Base-by-base conservation (phyloP, 106 monocot species). In the Alisma plantagoaquatica region DNA sequence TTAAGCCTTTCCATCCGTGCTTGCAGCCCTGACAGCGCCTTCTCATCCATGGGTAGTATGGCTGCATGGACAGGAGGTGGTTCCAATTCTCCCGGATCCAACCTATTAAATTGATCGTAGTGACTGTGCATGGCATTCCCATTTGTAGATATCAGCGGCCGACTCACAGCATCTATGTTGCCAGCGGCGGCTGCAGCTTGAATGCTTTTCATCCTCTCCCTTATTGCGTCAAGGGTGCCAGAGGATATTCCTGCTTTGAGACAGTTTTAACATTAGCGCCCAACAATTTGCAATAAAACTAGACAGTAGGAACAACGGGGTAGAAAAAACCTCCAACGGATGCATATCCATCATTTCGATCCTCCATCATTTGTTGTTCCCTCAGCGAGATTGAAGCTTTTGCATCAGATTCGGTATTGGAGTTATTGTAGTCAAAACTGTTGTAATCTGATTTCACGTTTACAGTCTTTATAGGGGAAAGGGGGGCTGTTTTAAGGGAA, bases 1-100 rank as follows among this genome's bases (percentile, higher is more conserved):
- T 91, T 91, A 20, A 91, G 77, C 56, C 91, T 70, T 56, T 91
- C 91, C 91, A 91, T 91, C 23, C 91, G 73, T 27, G 91, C 91
- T 38, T 91, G 91, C 3, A 91, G 55, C 5, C 84, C 80, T 55
- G 91, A 91, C 29, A 91, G 61, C 9, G 91, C 91, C 56, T 69
- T 77, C 60, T 91, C 91, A 50, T 91, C 91, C 84, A 84, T 77
- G 1, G 91, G 91, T 29, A 65, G 84, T 46, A 77, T 66, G 45
- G 18, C 69, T 1, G 55, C 43, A 7, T 71, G 79, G 12, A 33
- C 43, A 12, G 38, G 67, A 16, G 29, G 27, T n/a, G n/a, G n/a
- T 27, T 90, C 87, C 1, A 35, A 44, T 0, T 63, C 71, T 3
- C 35, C 54, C 26, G 7, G 46, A 29, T 12, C 8, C 7, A 24